Percentiles rank a stretch among this genome's conserved stretches.
phyloP scores from a whole-genome alignment of 768 basidiomycete genomes.

The Russula sp. region DNA sequence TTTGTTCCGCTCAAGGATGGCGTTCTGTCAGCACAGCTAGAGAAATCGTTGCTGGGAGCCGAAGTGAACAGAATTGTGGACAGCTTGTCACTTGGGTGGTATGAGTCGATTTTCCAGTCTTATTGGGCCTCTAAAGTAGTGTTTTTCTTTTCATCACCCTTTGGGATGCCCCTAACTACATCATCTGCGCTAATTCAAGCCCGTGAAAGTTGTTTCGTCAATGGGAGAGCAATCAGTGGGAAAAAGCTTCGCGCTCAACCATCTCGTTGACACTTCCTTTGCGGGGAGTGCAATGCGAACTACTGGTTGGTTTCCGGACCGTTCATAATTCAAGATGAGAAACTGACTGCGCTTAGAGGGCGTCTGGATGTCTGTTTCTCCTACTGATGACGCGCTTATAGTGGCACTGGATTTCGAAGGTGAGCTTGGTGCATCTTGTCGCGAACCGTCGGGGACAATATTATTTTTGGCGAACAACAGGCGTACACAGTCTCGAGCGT shows the following conservation, averaged over 20 bases:
- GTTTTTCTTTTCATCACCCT: background rate
- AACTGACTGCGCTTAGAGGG: conserved; percentile 36
- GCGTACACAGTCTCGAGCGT: conserved; percentile 60
- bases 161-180: background rate
- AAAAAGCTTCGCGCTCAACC: conserved; percentile 54
- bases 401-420: conserved; percentile 65
- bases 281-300: conserved; percentile 62
- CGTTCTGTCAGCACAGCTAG: conserved; percentile 44
- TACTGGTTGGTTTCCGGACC: conserved; percentile 32
- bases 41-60: conserved; percentile 52
- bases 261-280: conserved; percentile 59
- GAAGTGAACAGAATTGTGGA: conserved; percentile 56
- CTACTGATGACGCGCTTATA: conserved; percentile 47
- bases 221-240: conserved; percentile 68
- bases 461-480: conserved; percentile 26
- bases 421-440: conserved; percentile 10
- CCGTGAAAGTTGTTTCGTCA: conserved; percentile 59
- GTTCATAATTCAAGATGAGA: background rate
- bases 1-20: conserved; percentile 60
- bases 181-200: conserved; percentile 32
- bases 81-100: conserved; percentile 54
- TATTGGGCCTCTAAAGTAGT: conserved; percentile 53
- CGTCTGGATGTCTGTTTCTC: conserved; percentile 65
- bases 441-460: background rate
- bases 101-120: conserved; percentile 57